phyloP scores from a whole-genome alignment of 352 stramenopile genomes.

The Halophytophthora batemanensis region DNA sequence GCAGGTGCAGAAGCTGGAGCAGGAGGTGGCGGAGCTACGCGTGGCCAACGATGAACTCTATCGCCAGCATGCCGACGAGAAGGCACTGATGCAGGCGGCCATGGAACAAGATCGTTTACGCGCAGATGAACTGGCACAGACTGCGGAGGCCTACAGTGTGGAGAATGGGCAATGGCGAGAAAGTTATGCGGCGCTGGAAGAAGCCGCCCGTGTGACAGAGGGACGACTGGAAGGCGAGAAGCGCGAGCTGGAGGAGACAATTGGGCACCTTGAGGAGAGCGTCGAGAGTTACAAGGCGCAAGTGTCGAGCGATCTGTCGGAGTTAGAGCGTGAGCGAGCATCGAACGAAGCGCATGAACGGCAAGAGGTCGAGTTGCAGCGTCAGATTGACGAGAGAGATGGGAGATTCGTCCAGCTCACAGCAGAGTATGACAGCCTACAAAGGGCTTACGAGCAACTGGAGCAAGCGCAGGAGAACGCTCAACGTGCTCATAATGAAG shows the following conservation, averaged over 20 bases:
- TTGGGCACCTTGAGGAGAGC: constrained; percentile 45
- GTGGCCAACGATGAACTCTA: constrained; percentile 60
- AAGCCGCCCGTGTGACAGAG: constrained; percentile 41
- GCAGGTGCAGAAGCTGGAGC: constrained; percentile 31
- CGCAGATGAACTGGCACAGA: constrained; percentile 37
- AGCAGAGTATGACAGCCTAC: constrained; percentile 48
- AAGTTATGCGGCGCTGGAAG: constrained; percentile 59
- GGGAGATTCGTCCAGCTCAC: constrained; percentile 53
- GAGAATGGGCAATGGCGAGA: constrained; percentile 59
- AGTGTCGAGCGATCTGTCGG: constrained; percentile 41
- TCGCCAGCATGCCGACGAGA: constrained; percentile 66
- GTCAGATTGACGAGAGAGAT: constrained; percentile 54
- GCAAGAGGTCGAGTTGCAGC: constrained; percentile 41
- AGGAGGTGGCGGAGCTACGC: constrained; percentile 51
- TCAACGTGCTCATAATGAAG: constrained; percentile 16
- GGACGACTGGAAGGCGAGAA: constrained; percentile 31
- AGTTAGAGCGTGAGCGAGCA: constrained; percentile 48
- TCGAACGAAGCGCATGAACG: constrained; percentile 30
- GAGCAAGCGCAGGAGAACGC: constrained; percentile 19
- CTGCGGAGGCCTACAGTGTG: constrained; percentile 42
- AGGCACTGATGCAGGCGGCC: constrained; percentile 71
- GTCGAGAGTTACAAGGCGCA: constrained; percentile 48
- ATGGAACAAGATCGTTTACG: constrained; percentile 63
- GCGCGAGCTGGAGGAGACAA: constrained; percentile 48
- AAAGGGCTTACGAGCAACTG: constrained; percentile 30